Evolutionary conservation across 2,329 filamentous ascomycete species (phyloP).

Genomic region (Cadophora sp.): DNA sequence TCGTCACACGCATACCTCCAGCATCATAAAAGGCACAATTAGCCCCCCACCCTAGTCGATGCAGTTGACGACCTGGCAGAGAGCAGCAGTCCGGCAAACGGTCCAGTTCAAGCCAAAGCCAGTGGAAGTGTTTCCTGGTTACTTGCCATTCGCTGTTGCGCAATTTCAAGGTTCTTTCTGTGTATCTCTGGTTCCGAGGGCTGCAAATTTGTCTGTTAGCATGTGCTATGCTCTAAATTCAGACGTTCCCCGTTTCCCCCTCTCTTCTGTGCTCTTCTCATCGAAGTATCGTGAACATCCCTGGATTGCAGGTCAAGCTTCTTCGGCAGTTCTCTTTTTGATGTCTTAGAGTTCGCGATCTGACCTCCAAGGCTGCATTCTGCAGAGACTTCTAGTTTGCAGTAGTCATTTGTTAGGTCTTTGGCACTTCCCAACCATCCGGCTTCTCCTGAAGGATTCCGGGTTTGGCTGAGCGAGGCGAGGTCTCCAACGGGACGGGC

Average conservation of each 20-base stretch:
- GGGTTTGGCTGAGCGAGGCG: conserved; percentile 16
- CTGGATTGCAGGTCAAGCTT: background rate
- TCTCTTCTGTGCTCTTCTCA: background rate
- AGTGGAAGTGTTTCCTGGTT: background rate
- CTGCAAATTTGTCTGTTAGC: background rate
- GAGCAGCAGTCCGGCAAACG: background rate
- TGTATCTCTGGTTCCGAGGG: conserved; percentile 1
- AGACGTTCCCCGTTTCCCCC: background rate
- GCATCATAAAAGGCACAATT: conserved; percentile 5
- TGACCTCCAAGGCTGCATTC: conserved; percentile 6
- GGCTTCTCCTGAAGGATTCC: conserved; percentile 16
- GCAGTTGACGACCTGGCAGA: background rate
- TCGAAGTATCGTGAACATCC: background rate
- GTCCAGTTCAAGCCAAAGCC: conserved; percentile 3
- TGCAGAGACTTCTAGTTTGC: background rate
- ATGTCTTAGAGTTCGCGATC: conserved; percentile 9
- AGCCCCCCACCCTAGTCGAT: background rate
- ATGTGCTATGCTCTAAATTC: background rate
- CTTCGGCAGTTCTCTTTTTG: conserved; percentile 12
- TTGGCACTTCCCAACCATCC: conserved; percentile 9
- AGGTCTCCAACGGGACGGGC: conserved; percentile 15
- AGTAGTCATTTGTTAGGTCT: conserved; percentile 5
- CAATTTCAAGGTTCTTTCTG: background rate
- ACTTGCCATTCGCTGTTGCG: background rate
- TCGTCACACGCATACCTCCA: background rate